Evolutionary conservation across 1,284 basidiomycete genomes (phyloP).

Genomic region (Boletus coffeatus): DNA sequence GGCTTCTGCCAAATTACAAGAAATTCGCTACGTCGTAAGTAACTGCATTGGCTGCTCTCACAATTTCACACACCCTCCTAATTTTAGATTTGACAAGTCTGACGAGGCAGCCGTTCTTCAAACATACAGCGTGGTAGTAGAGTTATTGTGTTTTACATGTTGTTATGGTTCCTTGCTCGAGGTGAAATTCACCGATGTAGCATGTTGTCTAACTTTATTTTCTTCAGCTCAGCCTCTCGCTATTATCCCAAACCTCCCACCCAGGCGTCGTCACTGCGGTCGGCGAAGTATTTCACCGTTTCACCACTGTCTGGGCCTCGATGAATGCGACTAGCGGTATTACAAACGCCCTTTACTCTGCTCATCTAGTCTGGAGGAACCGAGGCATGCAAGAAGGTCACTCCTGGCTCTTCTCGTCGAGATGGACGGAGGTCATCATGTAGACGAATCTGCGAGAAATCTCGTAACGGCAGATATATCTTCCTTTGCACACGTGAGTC

Average conservation of each 20-base stretch:
- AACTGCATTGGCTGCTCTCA: not conserved
- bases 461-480: conserved; percentile 54
- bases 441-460: conserved; percentile 49
- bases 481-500: conserved; percentile 54
- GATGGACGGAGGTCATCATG: conserved; percentile 53
- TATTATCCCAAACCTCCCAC: conserved; percentile 47
- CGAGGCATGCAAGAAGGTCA: conserved; percentile 56
- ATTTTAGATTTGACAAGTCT: conserved; percentile 21
- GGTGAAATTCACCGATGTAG: conserved; percentile 34
- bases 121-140: conserved; percentile 52
- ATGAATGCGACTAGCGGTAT: conserved; percentile 60
- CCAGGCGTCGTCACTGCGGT: conserved; percentile 52
- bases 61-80: not conserved
- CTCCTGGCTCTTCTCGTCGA: conserved; percentile 57
- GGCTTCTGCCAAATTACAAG: conserved; percentile 63
- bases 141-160: conserved; percentile 54
- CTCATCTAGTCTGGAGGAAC: conserved; percentile 57
- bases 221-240: conserved; percentile 51
- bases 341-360: conserved; percentile 51
- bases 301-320: conserved; percentile 67
- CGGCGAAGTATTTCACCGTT: conserved; percentile 60
- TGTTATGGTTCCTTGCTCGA: conserved; percentile 66
- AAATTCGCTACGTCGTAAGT: conserved; percentile 41
- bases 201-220: conserved; percentile 3
- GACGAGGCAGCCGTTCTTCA: conserved; percentile 35